Conservation (phyloP, 306 rosid genomes). For the Trifolium dubium region DNA sequence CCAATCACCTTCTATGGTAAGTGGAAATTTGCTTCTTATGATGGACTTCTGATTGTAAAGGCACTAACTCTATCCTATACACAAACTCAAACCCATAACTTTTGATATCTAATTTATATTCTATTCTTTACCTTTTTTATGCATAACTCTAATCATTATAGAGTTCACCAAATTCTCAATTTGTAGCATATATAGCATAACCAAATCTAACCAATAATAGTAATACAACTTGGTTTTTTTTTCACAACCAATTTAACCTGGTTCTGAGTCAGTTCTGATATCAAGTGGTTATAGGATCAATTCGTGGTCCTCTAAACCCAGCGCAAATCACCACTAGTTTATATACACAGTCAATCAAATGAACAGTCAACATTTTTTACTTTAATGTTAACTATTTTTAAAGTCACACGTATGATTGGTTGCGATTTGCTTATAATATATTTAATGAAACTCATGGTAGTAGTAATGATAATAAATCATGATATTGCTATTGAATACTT, state of each 20-base stretch:
- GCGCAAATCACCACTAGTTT: too few relatives aligned
- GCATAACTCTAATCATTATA: slow-evolving; percentile 25
- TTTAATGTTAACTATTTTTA: neutral
- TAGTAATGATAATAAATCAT: neutral
- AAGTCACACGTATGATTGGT: neutral
- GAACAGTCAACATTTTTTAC: neutral
- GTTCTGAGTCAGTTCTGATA: too few relatives aligned
- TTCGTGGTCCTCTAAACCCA: too few relatives aligned
- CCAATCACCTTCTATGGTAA: slow-evolving; percentile 47
- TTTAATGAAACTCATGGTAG: neutral
- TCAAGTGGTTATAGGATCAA: too few relatives aligned
- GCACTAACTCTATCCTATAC: slow-evolving; percentile 49
- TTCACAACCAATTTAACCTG: too few relatives aligned
- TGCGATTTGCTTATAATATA: too few relatives aligned
- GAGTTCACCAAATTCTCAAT: slow-evolving; percentile 15
- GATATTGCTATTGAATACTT: neutral
- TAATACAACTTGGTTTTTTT: neutral
- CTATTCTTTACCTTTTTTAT: slow-evolving; percentile 37
- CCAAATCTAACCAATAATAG: slow-evolving; percentile 34
- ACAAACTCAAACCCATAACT: slow-evolving; percentile 38
- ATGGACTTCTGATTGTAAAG: slow-evolving; percentile 57
- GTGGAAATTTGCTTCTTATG: slow-evolving; percentile 42
- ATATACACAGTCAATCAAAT: neutral
- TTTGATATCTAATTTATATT: slow-evolving; percentile 20
- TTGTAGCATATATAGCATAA: slow-evolving; percentile 9